phyloP scores from a whole-genome alignment of 2,329 filamentous ascomycete genomes.

The Stemphylium beticola region DNA sequence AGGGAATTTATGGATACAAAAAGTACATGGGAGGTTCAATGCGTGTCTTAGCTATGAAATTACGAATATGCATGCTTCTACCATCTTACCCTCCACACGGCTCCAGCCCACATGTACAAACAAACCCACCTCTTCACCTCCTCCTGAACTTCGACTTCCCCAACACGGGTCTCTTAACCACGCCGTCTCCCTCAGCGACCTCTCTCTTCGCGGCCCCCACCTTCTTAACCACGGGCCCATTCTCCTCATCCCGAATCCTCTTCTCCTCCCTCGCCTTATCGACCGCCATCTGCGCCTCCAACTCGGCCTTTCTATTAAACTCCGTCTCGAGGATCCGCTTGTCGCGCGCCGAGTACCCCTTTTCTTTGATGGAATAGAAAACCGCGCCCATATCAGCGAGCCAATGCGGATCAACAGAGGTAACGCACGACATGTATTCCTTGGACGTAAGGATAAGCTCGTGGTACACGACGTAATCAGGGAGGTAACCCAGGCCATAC shows the following conservation, averaged over 20 bases:
- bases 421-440: slow-evolving; percentile 98
- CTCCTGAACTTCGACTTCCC: slow-evolving; percentile 37
- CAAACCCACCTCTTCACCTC: slow-evolving; percentile 5
- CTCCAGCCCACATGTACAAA: too few species aligned
- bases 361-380: slow-evolving; percentile 97
- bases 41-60: too few species aligned
- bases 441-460: slow-evolving; percentile 96
- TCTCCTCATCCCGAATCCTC: slow-evolving; percentile 49
- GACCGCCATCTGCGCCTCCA: slow-evolving; percentile 88
- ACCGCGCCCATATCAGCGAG: slow-evolving; percentile 94
- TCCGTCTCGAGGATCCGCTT: slow-evolving; percentile 88
- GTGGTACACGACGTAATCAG: slow-evolving; percentile 97
- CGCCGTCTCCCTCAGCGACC: slow-evolving; percentile 42
- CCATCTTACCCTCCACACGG: too few species aligned
- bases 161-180: slow-evolving; percentile 50
- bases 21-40: too few species aligned
- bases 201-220: slow-evolving; percentile 36
- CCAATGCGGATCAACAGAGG: slow-evolving; percentile 95
- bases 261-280: slow-evolving; percentile 75
- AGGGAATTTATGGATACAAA: too few species aligned
- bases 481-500: slow-evolving; percentile 90
- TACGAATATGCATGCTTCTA: too few species aligned
- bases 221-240: slow-evolving; percentile 36
- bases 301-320: slow-evolving; percentile 91
- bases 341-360: slow-evolving; percentile 87